These are phyloP conservation scores for Linnemannia hyalina DNA, from an alignment of 192 early-diverging fungal species.

Conservation along the genomic window DNA sequence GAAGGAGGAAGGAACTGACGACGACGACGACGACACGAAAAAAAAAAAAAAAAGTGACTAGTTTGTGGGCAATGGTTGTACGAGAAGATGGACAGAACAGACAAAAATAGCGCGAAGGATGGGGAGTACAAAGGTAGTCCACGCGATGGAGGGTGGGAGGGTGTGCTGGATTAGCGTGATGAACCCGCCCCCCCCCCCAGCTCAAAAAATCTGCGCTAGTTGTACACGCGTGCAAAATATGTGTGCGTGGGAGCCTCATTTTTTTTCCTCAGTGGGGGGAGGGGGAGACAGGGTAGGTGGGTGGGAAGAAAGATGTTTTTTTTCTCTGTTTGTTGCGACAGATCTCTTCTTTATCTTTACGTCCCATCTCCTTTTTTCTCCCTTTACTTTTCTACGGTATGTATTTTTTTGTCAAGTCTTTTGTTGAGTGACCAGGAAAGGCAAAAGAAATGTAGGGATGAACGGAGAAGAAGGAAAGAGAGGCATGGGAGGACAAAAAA, in stretches of 20 bases:
- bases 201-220: background rate
- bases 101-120: background rate
- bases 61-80: background rate
- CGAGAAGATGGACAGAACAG: background rate
- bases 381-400: background rate
- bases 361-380: no score
- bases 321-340: background rate
- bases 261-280: background rate
- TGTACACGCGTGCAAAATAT: background rate
- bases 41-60: background rate
- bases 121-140: no score
- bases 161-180: no score
- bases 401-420: background rate
- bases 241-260: background rate
- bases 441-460: background rate
- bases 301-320: background rate
- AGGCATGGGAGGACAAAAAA: background rate
- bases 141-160: no score
- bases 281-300: background rate
- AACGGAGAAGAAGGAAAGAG: background rate
- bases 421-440: background rate
- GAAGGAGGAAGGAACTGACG: background rate
- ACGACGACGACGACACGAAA: background rate
- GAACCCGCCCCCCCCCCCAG: no score
- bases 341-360: no score